Evolutionary conservation across 805 yeast genomes (phyloP), one percentile per base, ranked within the genome.

Genomic region (Saccharomycopsis microspora): DNA sequence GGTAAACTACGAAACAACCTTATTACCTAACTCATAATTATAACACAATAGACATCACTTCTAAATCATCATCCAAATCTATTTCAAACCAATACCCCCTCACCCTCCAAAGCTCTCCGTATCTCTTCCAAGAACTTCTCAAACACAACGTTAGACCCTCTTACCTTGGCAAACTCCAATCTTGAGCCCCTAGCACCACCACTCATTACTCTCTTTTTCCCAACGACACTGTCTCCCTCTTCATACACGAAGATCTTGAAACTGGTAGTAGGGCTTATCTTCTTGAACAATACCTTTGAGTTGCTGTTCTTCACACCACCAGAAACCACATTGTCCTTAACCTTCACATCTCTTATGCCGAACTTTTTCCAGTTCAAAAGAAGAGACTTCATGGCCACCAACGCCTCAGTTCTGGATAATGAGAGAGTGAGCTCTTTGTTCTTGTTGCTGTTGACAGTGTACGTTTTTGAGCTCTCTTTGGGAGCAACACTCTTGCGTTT

Each of bases 291-390:
- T 7, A 44, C 33, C 11, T 41, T 46, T 11, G 47, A 34, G 29
- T 33, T 27, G 28, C 41, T 40, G 32, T 51, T 48, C 31, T 46
- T 51, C 8, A 51, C 45, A 3, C 44, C 45, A 3, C 49, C 51
- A 29, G 52, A 41, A 31, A 51, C 44, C 27, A 51, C 50, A 35
- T 48, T 51, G 31, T 46, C 43, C 38, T 41, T 45, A 5, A 49
- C 43, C 7, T 46, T 42, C 11, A 51, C 46, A 44, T 59, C 58
- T 35, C 56, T 50, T 29, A 62, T 51, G 7, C 63, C 64, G 46
- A 61, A 63, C 43, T 58, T 56, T 39, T 52, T 51, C 66, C 66
- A 63, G 54, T 51, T 51, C 6, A 36, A 10, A 9, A 51, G 42
- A 8, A 51, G 31, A 3, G 54, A 43, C 33, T 49, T 48, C 39